phyloP scores from a whole-genome alignment of 208 protist genomes.

The Acanthamoeba triangularis region DNA sequence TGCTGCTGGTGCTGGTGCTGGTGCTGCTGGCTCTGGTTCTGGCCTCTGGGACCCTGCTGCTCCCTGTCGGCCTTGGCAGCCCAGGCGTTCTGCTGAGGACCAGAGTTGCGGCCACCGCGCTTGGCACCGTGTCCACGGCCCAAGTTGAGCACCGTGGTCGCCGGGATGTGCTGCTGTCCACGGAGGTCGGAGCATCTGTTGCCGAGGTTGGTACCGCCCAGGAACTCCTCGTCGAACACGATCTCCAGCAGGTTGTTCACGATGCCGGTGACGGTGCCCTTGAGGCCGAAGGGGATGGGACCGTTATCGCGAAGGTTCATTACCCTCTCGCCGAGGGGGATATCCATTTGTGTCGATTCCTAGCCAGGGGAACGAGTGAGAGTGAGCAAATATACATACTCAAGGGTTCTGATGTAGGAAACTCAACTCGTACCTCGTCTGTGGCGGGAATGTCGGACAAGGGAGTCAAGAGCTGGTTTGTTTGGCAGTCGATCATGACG shows the following conservation, averaged over 20 bases:
- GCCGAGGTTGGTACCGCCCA: constrained; percentile 42
- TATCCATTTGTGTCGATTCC: not conserved
- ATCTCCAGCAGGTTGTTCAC: constrained; percentile 41
- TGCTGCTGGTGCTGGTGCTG: not conserved
- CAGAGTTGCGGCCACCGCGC: not conserved
- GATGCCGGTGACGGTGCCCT: constrained; percentile 45
- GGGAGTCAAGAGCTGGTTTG: not conserved
- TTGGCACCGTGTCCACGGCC: constrained; percentile 5
- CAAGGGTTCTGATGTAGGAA: no score
- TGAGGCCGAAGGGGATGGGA: constrained; percentile 51
- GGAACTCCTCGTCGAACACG: constrained; percentile 74
- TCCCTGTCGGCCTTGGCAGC: not conserved
- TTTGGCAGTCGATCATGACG: not conserved
- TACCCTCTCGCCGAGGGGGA: not conserved
- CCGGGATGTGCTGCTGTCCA: constrained; percentile 44
- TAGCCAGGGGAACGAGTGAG: not conserved
- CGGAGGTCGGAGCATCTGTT: constrained; percentile 64
- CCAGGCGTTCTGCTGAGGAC: not conserved
- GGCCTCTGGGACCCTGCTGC: not conserved
- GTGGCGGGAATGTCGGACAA: constrained; percentile 7
- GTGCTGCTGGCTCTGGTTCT: not conserved
- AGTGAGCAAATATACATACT: no score
- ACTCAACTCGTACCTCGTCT: not conserved
- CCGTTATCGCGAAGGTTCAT: constrained; percentile 55
- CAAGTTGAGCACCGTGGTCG: constrained; percentile 53